Evolutionary conservation across 257 asterid species (phyloP).

Genomic region (Solanum paucissectum): DNA sequence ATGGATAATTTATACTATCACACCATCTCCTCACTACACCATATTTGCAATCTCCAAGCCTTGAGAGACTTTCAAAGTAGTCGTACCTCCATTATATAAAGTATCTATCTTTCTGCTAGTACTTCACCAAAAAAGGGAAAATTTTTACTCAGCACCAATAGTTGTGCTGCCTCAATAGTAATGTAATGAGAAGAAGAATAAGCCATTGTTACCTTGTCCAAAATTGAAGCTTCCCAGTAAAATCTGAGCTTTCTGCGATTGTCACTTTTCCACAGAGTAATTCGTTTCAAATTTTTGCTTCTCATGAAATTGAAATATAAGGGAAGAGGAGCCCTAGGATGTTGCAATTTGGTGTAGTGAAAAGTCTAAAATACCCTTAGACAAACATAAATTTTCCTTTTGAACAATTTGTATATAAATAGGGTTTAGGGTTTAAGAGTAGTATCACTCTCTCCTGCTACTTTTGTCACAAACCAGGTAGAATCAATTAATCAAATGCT

Average conservation of each 20-base stretch:
- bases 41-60: background rate
- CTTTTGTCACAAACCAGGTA: background rate
- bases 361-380: background rate
- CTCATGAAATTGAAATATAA: background rate
- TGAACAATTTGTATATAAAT: background rate
- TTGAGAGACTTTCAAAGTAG: background rate
- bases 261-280: background rate
- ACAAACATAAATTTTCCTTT: too few species aligned
- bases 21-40: background rate
- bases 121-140: background rate
- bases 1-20: background rate
- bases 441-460: background rate
- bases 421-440: background rate
- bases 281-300: background rate
- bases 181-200: background rate
- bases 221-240: background rate
- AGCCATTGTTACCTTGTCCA: background rate
- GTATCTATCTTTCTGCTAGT: background rate
- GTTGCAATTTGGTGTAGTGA: background rate
- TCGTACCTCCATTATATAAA: background rate
- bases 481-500: background rate
- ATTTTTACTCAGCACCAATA: background rate
- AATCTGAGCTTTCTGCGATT: background rate
- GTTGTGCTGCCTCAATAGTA: background rate
- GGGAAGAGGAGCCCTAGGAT: background rate